Base-by-base conservation (phyloP, 495 filamentous ascomycete species). In the Penicilliopsis zonata region DNA sequence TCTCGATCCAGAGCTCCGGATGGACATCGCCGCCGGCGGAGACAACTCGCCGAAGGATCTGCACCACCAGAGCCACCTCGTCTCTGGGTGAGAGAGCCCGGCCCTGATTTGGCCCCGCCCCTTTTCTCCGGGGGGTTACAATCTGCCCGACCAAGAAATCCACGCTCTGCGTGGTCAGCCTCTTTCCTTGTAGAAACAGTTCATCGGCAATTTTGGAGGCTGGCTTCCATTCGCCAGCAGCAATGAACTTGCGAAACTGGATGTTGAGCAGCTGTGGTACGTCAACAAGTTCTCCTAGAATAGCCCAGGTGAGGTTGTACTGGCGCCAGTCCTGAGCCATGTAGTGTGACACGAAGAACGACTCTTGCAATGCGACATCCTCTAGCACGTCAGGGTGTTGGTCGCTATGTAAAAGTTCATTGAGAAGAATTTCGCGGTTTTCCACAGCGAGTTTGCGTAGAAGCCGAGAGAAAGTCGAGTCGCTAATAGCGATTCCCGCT, bases 351-450 rank as follows among this genome's bases (percentile, higher is more conserved):
- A 55, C 29, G 6, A 82, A 52, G 5, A 81, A 50, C 4, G 50
- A 51, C 41, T 76, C 68, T 43, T 82, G 81, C 2, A 75, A 41
- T 1, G 56, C 24, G 1, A 29, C 28, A 49, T 93, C 75, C 33
- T 84, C 81, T 15, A 82, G 71, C 3, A 70, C 62, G 37, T 86
- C 80, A 0, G 80, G 80, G 50, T 90, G 82, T 27, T 84, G 73
- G 43, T 88, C 82, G 31, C 71, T 78, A 14, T 63, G 42, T 2
- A 88, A 44, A 2, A 92, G 44, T 35, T 69, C 62, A 9, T 65
- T 50, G 8, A 87, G 59, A 30, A 78, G 50, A 3, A 71, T 63
- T 1, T 59, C 53, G 9, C 78, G 67, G 4, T 68, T 60, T 33
- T 71, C 57, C 4, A 37, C 40, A 7, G 74, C 74, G 14, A 84